Evolutionary conservation across 1,139 yeast genomes (phyloP), one percentile per base, ranked within the genome.

Genomic region (Kurtzmaniella quercitrusa): DNA sequence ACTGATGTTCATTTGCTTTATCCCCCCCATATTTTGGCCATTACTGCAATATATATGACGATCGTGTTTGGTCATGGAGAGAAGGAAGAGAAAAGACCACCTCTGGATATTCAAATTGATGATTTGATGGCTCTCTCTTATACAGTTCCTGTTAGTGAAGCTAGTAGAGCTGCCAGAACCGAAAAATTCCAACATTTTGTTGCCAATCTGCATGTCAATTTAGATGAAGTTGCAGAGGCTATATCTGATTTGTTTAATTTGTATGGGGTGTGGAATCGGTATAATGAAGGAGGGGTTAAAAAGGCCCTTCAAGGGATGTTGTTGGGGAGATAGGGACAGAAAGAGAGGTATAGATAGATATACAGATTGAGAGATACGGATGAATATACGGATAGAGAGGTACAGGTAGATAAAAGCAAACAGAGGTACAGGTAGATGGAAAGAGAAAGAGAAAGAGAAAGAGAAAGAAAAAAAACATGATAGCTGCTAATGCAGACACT

Each of bases 21-120:
- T 51, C 94, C 98, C 0, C 98, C 98, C 0, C 96, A 90, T 62
- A 79, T 90, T n/a, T 77, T 90, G 12, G 96, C 97, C 1, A 68
- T 85, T 34, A 81, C 95, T 0, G 79, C 96, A n/a, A 66, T 91
- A 14, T 88, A 85, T 60, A 70, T 87, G 46, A 81, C 91, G 0
- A 67, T 86, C 0, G 84, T 85, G 18, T 63, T 85, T 41, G 78
- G 81, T 47, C 66, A 37, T 8, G 36, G 41, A 3, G 42, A 34
- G 12, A 33, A 31, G 15, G 23, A 39, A 10, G 40, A 36, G 25
- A 16, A n/a, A 14, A 12, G 41, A 17, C 33, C 43, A 34, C 42
- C 37, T n/a, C 40, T 16, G 34, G 29, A 50, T 48, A 59, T 70
- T 61, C 73, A 70, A 42, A 63, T 69, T 4, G 76, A 70, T 39